Evolutionary conservation across 345 rosid genomes (phyloP).

Genomic region (Mallotus nudiflorus): DNA sequence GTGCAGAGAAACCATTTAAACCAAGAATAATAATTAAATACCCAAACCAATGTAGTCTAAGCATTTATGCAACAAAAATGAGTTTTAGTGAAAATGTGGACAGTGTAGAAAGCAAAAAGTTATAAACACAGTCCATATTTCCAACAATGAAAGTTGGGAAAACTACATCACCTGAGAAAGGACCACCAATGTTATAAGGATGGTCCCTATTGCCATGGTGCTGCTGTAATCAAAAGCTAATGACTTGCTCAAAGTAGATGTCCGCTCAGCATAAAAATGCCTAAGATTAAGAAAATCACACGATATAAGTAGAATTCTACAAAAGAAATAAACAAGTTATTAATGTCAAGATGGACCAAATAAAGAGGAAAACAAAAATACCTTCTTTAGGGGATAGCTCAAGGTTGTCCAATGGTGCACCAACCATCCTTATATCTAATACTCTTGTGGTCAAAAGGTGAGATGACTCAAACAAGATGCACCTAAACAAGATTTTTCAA

Average conservation of each 20-base stretch:
- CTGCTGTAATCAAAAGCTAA: conserved; percentile 81
- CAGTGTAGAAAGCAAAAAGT: neutral
- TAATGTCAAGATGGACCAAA: conserved; percentile 3
- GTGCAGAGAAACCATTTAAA: neutral
- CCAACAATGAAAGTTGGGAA: neutral
- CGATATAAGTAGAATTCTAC: conserved; percentile 71
- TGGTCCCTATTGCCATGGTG: conserved; percentile 84
- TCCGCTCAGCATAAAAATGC: conserved; percentile 59
- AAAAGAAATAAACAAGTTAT: conserved; percentile 20
- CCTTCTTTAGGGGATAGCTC: conserved; percentile 72
- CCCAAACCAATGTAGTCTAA: neutral
- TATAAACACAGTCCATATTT: neutral
- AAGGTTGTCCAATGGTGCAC: conserved; percentile 43
- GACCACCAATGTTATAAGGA: conserved; percentile 79
- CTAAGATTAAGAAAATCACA: conserved; percentile 56
- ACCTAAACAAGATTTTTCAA: too few species aligned
- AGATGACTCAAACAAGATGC: conserved; percentile 74
- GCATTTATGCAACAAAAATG: too few species aligned
- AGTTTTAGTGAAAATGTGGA: neutral
- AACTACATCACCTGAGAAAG: conserved; percentile 72
- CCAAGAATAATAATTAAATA: neutral
- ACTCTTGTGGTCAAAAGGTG: conserved; percentile 85
- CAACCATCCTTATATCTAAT: conserved; percentile 56
- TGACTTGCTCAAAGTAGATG: conserved; percentile 76
- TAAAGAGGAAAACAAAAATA: conserved; percentile 12